These are phyloP conservation scores for Dactylis glomerata DNA, from an alignment of 176 grass and related monocot species.

Conservation along the genomic window DNA sequence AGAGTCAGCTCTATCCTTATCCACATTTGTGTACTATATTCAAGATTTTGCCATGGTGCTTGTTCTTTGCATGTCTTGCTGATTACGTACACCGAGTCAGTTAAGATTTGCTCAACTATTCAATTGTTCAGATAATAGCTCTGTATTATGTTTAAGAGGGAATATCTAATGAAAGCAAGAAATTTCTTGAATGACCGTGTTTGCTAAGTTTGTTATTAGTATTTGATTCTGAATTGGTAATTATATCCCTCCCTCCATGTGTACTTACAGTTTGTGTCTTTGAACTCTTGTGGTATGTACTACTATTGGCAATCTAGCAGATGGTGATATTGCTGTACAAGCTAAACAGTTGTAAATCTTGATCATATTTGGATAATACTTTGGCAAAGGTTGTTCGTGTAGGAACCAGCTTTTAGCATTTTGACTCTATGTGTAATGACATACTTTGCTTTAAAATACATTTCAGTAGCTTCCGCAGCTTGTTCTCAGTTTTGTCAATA, in stretches of 20 bases:
- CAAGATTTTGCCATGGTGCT: background rate
- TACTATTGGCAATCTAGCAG: background rate
- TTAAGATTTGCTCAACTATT: background rate
- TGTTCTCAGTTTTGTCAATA: slow-evolving; percentile 25
- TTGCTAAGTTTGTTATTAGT: slow-evolving; percentile 3
- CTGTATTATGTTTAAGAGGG: background rate
- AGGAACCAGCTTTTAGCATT: slow-evolving; percentile 2
- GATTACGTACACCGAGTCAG: background rate
- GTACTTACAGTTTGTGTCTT: background rate
- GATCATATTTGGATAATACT: background rate
- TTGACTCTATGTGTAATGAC: background rate
- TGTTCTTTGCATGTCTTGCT: background rate
- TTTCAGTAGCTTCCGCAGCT: background rate
- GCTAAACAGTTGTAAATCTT: background rate
- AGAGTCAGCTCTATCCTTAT: background rate
- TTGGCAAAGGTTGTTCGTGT: slow-evolving; percentile 1
- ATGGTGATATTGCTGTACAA: slow-evolving; percentile 27
- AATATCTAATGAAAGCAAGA: background rate
- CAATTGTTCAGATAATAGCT: background rate
- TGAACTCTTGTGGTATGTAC: background rate
- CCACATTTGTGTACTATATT: background rate
- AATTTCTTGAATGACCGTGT: background rate
- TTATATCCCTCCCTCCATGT: background rate
- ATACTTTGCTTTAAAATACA: slow-evolving; percentile 11
- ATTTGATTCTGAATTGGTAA: slow-evolving; percentile 17